Conservation (phyloP, 2,329 filamentous ascomycete species). For the Ramularia endophylla region DNA sequence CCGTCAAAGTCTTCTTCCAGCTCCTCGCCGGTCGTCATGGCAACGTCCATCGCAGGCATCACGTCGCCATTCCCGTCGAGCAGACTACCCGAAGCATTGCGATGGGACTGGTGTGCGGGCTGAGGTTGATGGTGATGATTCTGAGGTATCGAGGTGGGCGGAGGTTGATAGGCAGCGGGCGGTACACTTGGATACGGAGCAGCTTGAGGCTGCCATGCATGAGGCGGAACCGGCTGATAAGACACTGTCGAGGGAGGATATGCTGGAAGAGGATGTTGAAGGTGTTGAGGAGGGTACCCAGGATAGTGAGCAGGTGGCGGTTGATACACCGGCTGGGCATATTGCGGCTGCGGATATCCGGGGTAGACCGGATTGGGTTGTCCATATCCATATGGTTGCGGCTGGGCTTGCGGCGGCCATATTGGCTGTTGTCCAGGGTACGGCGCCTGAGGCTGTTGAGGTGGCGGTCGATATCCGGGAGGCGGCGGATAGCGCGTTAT, state of each 20-base stretch:
- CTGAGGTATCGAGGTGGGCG: conserved; percentile 4
- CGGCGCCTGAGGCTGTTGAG: conserved; percentile 9
- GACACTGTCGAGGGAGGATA: conserved; percentile 6
- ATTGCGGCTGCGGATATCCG: conserved; percentile 7
- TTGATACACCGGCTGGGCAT: conserved; percentile 1
- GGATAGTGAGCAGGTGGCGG: conserved; percentile 1
- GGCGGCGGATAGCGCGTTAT: conserved; percentile 47
- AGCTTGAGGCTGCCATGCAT: conserved; percentile 8
- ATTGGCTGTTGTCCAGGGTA: conserved; percentile 10
- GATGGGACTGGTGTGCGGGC: conserved; percentile 3
- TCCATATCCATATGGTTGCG: conserved; percentile 6
- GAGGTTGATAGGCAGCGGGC: conserved; percentile 16
- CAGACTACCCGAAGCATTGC: conserved; percentile 1
- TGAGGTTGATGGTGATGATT: conserved; percentile 17
- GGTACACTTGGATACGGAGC: conserved; percentile 9
- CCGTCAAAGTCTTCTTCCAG: conserved; percentile 41
- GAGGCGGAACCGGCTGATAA: neutral
- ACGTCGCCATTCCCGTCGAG: conserved; percentile 27
- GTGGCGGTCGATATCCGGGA: conserved; percentile 37
- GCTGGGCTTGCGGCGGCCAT: conserved; percentile 16
- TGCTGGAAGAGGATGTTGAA: conserved; percentile 7
- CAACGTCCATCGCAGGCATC: conserved; percentile 15
- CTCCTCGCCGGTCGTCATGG: conserved; percentile 12
- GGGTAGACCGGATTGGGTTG: conserved; percentile 2
- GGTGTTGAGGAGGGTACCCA: conserved; percentile 18